Base-by-base conservation (phyloP, 257 asterid genomes). In the Solanum chiquidenum region DNA sequence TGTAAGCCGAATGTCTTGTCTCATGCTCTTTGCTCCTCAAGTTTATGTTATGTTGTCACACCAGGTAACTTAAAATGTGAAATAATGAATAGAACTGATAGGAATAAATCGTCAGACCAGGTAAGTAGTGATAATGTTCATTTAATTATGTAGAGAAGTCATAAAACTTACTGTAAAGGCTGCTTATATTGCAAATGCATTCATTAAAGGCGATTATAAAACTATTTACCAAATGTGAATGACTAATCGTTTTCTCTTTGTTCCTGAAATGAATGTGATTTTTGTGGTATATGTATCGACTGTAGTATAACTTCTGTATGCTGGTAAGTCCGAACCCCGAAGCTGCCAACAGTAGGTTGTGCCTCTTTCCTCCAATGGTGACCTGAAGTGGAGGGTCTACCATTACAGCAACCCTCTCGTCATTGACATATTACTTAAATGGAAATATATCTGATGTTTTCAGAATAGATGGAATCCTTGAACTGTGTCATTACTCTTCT, bases 31-130 rank as follows among this genome's bases (percentile, higher is more conserved):
- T 42, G 64, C 33, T 42, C n/a, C 84, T n/a, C 64, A 42, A 42
- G 84, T 77, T 77, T 77, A 74, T 74, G 82, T 29, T 74, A 74
- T 74, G 21, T 73, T 44, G 5, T 44, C 29, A 21, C 68, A 21
- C 68, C 13, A 60, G 68, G 68, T 60, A 52, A 60, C 68, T 3
- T 60, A 21, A 60, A 60, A 95, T 90, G 95, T 98, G 91, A 89
- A 89, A 90, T 94, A 84, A 93, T 95, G 86, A 91, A 92, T 55
- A 92, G 86, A 93, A 95, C 98, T 49, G 96, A 98, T 87, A 92
- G 58, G 87, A 90, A 86, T 77, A 42, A 42, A 77, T n/a, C 9
- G 37, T 42, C 84, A 42, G 38, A 42, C 84, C 64, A 12, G 64
- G 62, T 42, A 42, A 40, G 60, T 4, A 25, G 13, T 42, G 35